Evolutionary conservation across 345 rosid species (phyloP).

Genomic region (Moringa oleifera): DNA sequence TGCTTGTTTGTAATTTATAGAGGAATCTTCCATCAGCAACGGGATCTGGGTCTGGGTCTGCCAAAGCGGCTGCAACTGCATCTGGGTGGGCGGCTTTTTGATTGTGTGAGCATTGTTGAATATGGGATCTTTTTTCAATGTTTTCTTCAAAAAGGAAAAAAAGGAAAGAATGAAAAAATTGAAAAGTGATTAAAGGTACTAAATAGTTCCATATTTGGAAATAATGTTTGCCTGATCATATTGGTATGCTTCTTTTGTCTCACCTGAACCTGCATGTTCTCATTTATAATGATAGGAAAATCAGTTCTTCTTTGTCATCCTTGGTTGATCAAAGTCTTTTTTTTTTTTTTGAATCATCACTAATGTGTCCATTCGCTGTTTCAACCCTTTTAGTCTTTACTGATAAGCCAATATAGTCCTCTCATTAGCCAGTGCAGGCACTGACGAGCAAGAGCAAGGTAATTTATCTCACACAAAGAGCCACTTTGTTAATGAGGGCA

Average conservation of each 20-base stretch:
- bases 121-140: constrained; percentile 21
- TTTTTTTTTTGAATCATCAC: too few species aligned
- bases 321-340: background rate
- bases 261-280: background rate
- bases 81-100: constrained; percentile 99
- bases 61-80: constrained; percentile 59
- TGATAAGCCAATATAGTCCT: too few species aligned
- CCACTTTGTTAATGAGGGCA: too few species aligned
- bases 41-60: constrained; percentile 44
- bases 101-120: constrained; percentile 18
- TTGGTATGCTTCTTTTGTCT: constrained; percentile 5
- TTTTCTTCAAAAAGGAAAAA: constrained; percentile 17
- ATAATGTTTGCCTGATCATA: constrained; percentile 5
- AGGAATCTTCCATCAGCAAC: constrained; percentile 70
- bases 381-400: too few species aligned
- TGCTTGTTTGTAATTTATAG: constrained; percentile 41
- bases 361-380: too few species aligned
- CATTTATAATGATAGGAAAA: constrained; percentile 1
- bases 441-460: too few species aligned
- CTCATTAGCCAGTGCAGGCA: too few species aligned
- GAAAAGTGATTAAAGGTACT: constrained; percentile 12
- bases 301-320: constrained; percentile 1
- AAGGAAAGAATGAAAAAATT: constrained; percentile 13
- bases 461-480: too few species aligned
- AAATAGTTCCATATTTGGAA: constrained; percentile 14